Conservation (phyloP, 805 yeast species). For the Saturnispora gosingensis region DNA sequence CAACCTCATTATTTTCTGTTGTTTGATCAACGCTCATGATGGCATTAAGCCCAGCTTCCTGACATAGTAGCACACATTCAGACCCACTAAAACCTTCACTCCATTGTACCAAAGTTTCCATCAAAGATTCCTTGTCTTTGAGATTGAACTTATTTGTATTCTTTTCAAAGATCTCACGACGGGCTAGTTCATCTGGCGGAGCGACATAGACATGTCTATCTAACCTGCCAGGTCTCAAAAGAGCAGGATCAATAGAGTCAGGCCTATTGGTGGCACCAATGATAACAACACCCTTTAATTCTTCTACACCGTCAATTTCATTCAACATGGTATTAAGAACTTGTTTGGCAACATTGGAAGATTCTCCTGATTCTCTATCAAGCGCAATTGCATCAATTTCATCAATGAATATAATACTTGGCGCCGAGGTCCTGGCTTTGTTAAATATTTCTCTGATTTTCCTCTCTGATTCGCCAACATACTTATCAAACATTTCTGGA, state of each 20-base stretch:
- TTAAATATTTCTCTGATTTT: conserved; percentile 90
- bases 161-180: conserved; percentile 68
- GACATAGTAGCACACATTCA: conserved; percentile 83
- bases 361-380: conserved; percentile 52
- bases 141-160: conserved; percentile 58
- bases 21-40: conserved; percentile 68
- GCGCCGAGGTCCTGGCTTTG: conserved; percentile 86
- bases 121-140: conserved; percentile 27
- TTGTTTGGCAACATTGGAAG: conserved; percentile 67
- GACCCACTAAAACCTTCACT: conserved; percentile 97
- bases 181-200: conserved; percentile 80
- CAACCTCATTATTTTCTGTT: conserved; percentile 37
- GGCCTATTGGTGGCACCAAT: conserved; percentile 97
- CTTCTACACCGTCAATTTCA: conserved; percentile 97
- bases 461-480: conserved; percentile 92
- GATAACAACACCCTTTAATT: conserved; percentile 82
- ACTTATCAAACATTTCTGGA: conserved; percentile 88
- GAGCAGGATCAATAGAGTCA: conserved; percentile 83
- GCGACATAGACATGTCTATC: conserved; percentile 89
- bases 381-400: conserved; percentile 92
- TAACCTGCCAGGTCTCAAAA: conserved; percentile 89
- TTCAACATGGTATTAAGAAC: conserved; percentile 85
- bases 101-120: conserved; percentile 43
- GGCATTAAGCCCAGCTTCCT: conserved; percentile 93
- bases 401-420: conserved; percentile 92